phyloP scores from a whole-genome alignment of 2,329 filamentous ascomycete species.

The Pseudogymnoascus sp. region DNA sequence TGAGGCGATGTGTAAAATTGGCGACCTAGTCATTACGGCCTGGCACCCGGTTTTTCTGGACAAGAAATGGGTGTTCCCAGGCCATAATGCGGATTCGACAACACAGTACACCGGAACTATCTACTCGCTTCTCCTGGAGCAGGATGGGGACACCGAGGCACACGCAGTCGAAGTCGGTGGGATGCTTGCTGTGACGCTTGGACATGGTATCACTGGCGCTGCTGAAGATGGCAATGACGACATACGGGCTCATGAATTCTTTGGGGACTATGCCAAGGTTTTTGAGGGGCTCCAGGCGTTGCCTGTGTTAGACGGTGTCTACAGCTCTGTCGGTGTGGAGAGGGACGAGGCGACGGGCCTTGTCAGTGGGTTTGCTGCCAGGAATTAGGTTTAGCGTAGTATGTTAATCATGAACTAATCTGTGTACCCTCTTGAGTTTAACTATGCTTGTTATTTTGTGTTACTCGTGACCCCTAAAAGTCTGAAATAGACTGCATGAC shows the following conservation, averaged over 20 bases:
- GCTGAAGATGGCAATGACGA: constrained; percentile 26
- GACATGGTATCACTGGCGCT: constrained; percentile 34
- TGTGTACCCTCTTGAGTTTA: no score
- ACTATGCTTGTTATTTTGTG: no score
- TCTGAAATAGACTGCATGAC: no score
- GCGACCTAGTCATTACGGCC: constrained; percentile 43
- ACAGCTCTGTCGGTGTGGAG: background rate
- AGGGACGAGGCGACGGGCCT: background rate
- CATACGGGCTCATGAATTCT: constrained; percentile 47
- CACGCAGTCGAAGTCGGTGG: constrained; percentile 43
- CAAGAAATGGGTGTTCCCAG: constrained; percentile 44
- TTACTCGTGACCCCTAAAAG: no score
- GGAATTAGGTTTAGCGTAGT: background rate
- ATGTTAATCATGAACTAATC: background rate
- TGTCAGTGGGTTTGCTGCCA: background rate
- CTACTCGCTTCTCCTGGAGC: constrained; percentile 52
- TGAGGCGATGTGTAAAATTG: constrained; percentile 41
- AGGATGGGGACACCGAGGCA: constrained; percentile 33
- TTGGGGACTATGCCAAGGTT: constrained; percentile 41
- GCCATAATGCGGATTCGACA: constrained; percentile 27
- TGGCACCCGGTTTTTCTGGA: constrained; percentile 51
- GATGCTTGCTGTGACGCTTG: constrained; percentile 45
- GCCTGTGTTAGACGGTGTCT: background rate
- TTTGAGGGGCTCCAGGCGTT: background rate
- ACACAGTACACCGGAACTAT: constrained; percentile 45